A percentile compares a stretch with the other conserved stretches of the same genome.
Conservation (phyloP, 2,329 filamentous ascomycete genomes). For the Diaporthe ilicicola region DNA sequence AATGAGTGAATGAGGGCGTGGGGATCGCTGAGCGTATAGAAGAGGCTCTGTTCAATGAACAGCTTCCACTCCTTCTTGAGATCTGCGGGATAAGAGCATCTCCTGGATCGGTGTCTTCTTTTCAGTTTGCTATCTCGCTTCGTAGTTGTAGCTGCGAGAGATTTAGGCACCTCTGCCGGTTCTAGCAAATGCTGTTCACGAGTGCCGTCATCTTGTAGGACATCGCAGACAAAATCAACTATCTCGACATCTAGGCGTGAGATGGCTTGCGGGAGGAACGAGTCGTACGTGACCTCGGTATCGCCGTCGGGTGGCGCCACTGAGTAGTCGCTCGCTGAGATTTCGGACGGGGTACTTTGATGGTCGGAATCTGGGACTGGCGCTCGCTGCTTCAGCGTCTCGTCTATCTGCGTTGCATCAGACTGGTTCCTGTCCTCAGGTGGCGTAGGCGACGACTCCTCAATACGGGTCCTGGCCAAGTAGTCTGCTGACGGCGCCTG, state of each 20-base stretch:
- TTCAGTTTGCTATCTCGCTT: conserved; percentile 42
- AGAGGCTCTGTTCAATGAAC: conserved; percentile 72
- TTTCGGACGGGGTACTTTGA: conserved; percentile 33
- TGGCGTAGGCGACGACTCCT: conserved; percentile 22
- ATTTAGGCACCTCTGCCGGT: conserved; percentile 45
- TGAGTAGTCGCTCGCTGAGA: conserved; percentile 30
- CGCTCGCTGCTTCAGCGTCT: neutral
- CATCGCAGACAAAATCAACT: conserved; percentile 68
- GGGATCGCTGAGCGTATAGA: conserved; percentile 69
- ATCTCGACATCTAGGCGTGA: conserved; percentile 61
- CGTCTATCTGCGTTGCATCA: conserved; percentile 18
- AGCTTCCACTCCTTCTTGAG: conserved; percentile 62
- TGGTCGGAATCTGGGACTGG: conserved; percentile 30
- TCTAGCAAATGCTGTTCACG: conserved; percentile 58
- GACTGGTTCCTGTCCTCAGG: conserved; percentile 33
- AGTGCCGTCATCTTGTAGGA: conserved; percentile 65
- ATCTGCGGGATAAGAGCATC: conserved; percentile 40
- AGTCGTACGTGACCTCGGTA: conserved; percentile 42
- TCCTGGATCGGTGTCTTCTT: conserved; percentile 42
- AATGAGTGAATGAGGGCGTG: conserved; percentile 65
- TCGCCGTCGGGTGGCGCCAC: conserved; percentile 31
- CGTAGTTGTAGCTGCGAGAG: conserved; percentile 39
- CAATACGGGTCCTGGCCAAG: conserved; percentile 38
- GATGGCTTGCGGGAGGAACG: conserved; percentile 65
- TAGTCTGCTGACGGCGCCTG: conserved; percentile 45